A percentile compares a stretch with the other conserved stretches of the same genome.
These are phyloP conservation scores for Tylopilus subfusipes DNA, from an alignment of 768 basidiomycete species.

Conservation along the genomic window DNA sequence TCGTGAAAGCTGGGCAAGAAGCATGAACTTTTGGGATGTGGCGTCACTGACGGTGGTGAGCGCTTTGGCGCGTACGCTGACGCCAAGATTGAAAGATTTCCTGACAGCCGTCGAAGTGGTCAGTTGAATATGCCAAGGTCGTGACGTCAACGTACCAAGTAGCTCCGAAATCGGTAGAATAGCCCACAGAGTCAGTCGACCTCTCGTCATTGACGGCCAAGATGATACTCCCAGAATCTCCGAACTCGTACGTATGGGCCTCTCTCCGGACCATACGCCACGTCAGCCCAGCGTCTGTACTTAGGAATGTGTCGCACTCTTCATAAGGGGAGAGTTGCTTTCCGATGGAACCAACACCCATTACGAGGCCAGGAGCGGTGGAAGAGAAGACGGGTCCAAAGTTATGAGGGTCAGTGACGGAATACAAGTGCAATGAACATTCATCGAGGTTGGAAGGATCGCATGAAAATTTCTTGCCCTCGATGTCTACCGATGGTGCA, in stretches of 20 bases:
- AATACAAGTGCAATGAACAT: conserved; percentile 90
- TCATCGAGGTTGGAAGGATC: conserved; percentile 48
- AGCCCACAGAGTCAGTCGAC: conserved; percentile 59
- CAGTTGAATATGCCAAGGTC: neutral
- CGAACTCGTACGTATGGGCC: conserved; percentile 95
- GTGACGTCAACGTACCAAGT: conserved; percentile 63
- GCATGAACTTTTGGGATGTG: conserved; percentile 92
- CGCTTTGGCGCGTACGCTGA: conserved; percentile 66
- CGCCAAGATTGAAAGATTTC: conserved; percentile 65
- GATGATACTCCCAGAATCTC: conserved; percentile 79
- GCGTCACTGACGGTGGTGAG: conserved; percentile 93
- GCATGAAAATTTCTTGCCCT: conserved; percentile 64
- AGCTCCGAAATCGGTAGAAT: conserved; percentile 79
- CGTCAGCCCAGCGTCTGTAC: conserved; percentile 80
- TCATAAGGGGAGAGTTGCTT: conserved; percentile 64
- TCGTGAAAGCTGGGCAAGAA: conserved; percentile 74
- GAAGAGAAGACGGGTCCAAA: conserved; percentile 93
- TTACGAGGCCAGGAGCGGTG: conserved; percentile 88
- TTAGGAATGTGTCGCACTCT: conserved; percentile 91
- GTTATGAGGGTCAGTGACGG: conserved; percentile 90
- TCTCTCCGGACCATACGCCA: conserved; percentile 77
- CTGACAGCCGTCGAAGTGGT: conserved; percentile 37
- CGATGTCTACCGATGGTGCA: conserved; percentile 53
- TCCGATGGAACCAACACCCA: conserved; percentile 95
- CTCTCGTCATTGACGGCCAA: conserved; percentile 87